Conservation (phyloP, 176 grass and related monocot species). For the Triticum dicoccoides region DNA sequence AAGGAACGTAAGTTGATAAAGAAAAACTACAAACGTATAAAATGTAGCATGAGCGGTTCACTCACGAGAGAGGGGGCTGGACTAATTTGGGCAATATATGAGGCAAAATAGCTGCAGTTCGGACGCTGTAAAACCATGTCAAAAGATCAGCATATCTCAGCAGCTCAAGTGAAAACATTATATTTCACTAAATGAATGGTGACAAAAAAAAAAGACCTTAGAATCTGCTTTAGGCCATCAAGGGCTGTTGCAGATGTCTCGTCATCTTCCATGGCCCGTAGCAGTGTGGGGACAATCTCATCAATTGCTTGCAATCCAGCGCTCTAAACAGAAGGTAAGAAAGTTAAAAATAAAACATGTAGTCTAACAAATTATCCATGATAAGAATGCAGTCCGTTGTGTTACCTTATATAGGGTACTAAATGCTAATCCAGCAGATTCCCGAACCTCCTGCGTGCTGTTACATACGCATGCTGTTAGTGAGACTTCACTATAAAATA, state of each 20-base stretch:
- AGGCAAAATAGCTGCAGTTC: slow-evolving; percentile 87
- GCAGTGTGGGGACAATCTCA: slow-evolving; percentile 92
- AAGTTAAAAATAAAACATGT: slow-evolving; percentile 8
- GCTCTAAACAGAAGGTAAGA: slow-evolving; percentile 51
- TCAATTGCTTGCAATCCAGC: slow-evolving; percentile 98
- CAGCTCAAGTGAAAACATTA: slow-evolving; percentile 14
- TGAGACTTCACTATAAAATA: slow-evolving; percentile 27
- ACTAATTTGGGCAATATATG: slow-evolving; percentile 99
- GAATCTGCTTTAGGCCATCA: slow-evolving; percentile 98
- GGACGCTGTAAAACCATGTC: slow-evolving; percentile 63
- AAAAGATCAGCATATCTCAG: slow-evolving; percentile 23
- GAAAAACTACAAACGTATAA: slow-evolving; percentile 2
- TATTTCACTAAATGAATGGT: slow-evolving; percentile 26
- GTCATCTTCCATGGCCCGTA: slow-evolving; percentile 88
- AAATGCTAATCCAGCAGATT: slow-evolving; percentile 98
- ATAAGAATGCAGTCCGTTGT: slow-evolving; percentile 12
- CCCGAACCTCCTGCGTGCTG: slow-evolving; percentile 90
- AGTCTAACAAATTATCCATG: slow-evolving; percentile 11
- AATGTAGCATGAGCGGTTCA: slow-evolving; percentile 16
- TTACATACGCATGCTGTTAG: slow-evolving; percentile 20
- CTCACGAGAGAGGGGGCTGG: slow-evolving; percentile 88
- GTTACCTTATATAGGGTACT: slow-evolving; percentile 97
- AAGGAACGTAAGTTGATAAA: slow-evolving; percentile 14
- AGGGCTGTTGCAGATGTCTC: slow-evolving; percentile 91
- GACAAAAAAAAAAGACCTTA: slow-evolving; percentile 60